A percentile compares a stretch with the other conserved stretches of the same genome.
phyloP scores from a whole-genome alignment of 2,329 filamentous ascomycete species.

The Colletotrichum euphorbiae region DNA sequence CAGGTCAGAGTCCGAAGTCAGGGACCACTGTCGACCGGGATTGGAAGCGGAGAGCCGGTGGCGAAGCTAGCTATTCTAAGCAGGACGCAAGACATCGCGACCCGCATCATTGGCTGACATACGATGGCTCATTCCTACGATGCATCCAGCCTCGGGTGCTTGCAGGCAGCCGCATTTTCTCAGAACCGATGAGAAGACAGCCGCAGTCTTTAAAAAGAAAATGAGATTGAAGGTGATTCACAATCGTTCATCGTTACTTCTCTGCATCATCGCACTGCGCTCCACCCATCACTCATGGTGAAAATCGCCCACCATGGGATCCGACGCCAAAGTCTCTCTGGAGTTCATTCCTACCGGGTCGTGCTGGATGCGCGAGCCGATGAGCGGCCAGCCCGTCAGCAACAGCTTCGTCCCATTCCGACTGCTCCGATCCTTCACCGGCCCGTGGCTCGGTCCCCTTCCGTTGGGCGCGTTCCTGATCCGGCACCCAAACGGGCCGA shows the following conservation, averaged over 20 bases:
- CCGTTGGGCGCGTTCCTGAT: conserved; percentile 43
- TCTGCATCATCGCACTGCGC: not conserved
- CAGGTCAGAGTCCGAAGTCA: not conserved
- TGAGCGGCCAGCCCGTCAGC: conserved; percentile 40
- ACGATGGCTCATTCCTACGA: conserved; percentile 23
- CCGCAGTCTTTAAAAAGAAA: not conserved
- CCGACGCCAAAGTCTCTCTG: conserved; percentile 14
- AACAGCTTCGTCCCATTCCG: conserved; percentile 41
- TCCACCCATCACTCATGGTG: not conserved
- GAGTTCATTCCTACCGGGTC: conserved; percentile 43
- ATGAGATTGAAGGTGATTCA: not conserved
- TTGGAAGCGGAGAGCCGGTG: conserved; percentile 8
- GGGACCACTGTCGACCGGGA: not conserved
- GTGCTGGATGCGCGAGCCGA: conserved; percentile 39
- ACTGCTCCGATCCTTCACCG: conserved; percentile 41
- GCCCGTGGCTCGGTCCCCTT: conserved; percentile 40
- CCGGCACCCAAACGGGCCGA: conserved; percentile 41
- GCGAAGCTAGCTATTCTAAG: conserved; percentile 27
- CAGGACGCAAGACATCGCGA: conserved; percentile 2
- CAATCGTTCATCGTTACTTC: not conserved
- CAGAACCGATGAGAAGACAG: not conserved
- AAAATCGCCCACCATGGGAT: conserved; percentile 8
- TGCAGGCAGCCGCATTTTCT: not conserved
- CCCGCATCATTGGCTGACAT: conserved; percentile 25
- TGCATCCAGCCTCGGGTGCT: not conserved